A percentile compares a stretch with the other conserved stretches of the same genome.
Conservation (phyloP, 2,329 filamentous ascomycete species). For the Scedosporium aurantiacum region DNA sequence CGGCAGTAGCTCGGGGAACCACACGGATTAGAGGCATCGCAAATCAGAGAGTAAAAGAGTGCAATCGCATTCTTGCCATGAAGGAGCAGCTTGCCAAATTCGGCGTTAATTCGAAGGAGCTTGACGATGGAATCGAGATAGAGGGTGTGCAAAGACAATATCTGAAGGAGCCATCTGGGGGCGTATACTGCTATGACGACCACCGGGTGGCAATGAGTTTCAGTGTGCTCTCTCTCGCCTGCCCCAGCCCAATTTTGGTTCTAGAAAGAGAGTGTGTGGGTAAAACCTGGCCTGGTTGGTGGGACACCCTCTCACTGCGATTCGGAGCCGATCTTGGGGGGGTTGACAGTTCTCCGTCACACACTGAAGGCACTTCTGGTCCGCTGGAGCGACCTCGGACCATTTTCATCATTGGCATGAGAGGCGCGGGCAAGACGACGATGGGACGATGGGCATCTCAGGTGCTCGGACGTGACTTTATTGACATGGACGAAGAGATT, state of each 20-base stretch:
- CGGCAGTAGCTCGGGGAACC: slow-evolving; percentile 72
- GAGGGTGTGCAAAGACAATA: slow-evolving; percentile 37
- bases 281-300: slow-evolving; percentile 99
- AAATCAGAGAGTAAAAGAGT: slow-evolving; percentile 96
- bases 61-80: slow-evolving; percentile 94
- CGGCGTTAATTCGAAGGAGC: slow-evolving; percentile 72
- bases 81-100: slow-evolving; percentile 90
- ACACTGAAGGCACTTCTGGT: slow-evolving; percentile 9
- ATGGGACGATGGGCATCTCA: slow-evolving; percentile 76
- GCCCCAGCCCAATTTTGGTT: slow-evolving; percentile 62
- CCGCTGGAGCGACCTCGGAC: slow-evolving; percentile 36
- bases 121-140: slow-evolving; percentile 86
- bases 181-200: slow-evolving; percentile 90
- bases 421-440: slow-evolving; percentile 93
- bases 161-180: slow-evolving; percentile 45
- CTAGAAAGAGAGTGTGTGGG: slow-evolving; percentile 86
- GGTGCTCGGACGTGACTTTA: slow-evolving; percentile 62
- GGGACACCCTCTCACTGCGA: slow-evolving; percentile 72
- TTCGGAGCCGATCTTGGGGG: slow-evolving; percentile 73
- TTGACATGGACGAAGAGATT: slow-evolving; percentile 82
- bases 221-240: slow-evolving; percentile 69
- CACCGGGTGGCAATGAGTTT: slow-evolving; percentile 98
- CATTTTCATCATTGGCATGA: slow-evolving; percentile 93
- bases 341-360: slow-evolving; percentile 37
- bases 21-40: slow-evolving; percentile 90